These are phyloP conservation scores for Saccharomyces hybrid DNA, from an alignment of 1,139 yeast genomes.

Conservation along the genomic window DNA sequence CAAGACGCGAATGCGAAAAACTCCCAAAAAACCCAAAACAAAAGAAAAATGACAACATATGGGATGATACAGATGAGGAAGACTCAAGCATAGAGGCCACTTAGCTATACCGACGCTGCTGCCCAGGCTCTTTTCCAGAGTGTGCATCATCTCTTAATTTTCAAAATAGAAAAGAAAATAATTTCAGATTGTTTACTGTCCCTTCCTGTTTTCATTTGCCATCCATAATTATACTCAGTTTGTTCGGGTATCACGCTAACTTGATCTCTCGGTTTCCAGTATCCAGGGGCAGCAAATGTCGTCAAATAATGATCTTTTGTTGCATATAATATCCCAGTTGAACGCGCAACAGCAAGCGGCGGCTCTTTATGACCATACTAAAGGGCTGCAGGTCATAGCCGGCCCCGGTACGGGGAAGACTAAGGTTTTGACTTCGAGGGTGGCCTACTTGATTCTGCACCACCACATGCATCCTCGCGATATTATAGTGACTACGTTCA, in stretches of 20 bases:
- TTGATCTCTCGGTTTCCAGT: not conserved
- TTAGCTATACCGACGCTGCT: not conserved
- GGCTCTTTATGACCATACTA: constrained; percentile 45
- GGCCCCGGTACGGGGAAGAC: constrained; percentile 94
- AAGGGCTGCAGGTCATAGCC: constrained; percentile 69
- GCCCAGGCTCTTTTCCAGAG: not conserved
- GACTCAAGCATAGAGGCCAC: not conserved
- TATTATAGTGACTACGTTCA: constrained; percentile 80
- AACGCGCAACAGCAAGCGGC: constrained; percentile 57
- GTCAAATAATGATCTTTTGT: not conserved
- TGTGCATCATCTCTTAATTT: not conserved
- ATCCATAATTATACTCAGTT: not conserved
- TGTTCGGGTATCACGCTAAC: not conserved
- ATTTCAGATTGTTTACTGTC: not conserved
- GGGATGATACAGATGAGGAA: not conserved
- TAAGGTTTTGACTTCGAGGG: constrained; percentile 68
- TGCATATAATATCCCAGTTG: constrained; percentile 27
- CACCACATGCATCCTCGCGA: constrained; percentile 48
- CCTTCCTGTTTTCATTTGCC: not conserved
- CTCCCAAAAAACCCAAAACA: not conserved
- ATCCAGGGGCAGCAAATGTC: not conserved
- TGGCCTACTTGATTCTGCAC: constrained; percentile 55
- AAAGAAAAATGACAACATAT: not conserved
- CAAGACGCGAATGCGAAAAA: constrained; percentile 1
- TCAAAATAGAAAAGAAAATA: not conserved